These are phyloP conservation scores for Penicillium silybi DNA, from an alignment of 495 filamentous ascomycete genomes.

Conservation along the genomic window DNA sequence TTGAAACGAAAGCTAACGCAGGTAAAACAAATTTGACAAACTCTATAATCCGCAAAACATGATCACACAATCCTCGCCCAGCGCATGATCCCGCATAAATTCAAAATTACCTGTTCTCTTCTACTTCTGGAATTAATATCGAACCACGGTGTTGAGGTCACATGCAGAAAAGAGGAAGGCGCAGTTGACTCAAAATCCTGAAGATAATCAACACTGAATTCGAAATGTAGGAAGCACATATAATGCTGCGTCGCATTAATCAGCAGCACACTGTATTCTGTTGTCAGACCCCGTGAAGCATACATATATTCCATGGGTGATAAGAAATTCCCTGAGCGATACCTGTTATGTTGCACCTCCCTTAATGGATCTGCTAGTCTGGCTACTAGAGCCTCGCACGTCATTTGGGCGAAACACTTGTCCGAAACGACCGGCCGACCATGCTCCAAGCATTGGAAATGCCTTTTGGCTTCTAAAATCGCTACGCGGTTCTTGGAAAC, in stretches of 20 bases:
- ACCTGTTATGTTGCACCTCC: not conserved
- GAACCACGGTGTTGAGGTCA: slow-evolving; percentile 16
- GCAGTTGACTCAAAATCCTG: slow-evolving; percentile 3
- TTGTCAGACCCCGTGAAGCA: not conserved
- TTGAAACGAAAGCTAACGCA: too few relatives aligned
- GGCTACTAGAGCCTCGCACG: slow-evolving; percentile 13
- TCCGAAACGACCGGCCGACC: slow-evolving; percentile 15
- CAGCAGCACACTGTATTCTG: slow-evolving; percentile 7
- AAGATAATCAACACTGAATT: slow-evolving; percentile 13
- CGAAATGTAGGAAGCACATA: slow-evolving; percentile 20
- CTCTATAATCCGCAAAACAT: too few relatives aligned
- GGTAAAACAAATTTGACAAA: too few relatives aligned
- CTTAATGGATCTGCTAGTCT: not conserved
- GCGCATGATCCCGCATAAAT: slow-evolving; percentile 17
- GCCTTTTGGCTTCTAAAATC: slow-evolving; percentile 16
- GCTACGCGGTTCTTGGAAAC: slow-evolving; percentile 8
- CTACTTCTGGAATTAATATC: slow-evolving; percentile 5
- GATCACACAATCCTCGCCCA: not conserved
- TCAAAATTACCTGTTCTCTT: slow-evolving; percentile 5
- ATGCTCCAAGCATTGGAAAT: slow-evolving; percentile 17
- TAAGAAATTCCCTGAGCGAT: not conserved
- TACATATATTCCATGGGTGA: not conserved
- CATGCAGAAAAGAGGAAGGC: slow-evolving; percentile 4
- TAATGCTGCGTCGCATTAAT: slow-evolving; percentile 19
- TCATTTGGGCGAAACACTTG: slow-evolving; percentile 14